phyloP scores from a whole-genome alignment of 2,329 filamentous ascomycete species.

The Fusarium oligoseptatum region DNA sequence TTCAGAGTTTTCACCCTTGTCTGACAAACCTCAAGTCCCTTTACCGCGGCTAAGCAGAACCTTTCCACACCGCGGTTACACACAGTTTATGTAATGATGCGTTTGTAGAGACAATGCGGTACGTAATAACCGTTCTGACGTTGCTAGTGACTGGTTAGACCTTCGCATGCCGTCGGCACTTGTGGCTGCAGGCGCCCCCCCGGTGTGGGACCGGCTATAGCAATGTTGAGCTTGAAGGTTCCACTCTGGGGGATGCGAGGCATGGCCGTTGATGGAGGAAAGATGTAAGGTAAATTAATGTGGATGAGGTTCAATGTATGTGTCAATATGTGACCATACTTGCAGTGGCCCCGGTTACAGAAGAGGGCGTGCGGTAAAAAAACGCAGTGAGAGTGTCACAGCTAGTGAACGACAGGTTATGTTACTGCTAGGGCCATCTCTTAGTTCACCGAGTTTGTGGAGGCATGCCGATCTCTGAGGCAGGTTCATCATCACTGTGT shows the following conservation, averaged over 20 bases:
- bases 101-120: neutral
- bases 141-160: neutral
- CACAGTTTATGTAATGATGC: neutral
- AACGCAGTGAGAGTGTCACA: neutral
- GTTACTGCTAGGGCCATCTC: neutral
- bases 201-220: neutral
- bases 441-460: neutral
- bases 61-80: neutral
- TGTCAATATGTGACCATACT: constrained; percentile 1
- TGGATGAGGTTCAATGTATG: neutral
- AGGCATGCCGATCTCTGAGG: neutral
- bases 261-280: neutral
- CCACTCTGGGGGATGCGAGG: neutral
- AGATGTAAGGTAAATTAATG: neutral
- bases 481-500: neutral
- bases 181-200: neutral
- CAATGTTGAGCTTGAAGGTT: neutral
- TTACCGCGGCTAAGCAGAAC: neutral
- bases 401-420: neutral
- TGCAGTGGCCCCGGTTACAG: neutral
- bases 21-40: neutral
- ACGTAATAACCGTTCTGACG: neutral
- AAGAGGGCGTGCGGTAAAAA: neutral
- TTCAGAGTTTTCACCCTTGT: neutral
- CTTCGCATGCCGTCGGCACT: neutral